A percentile compares a stretch with the other conserved stretches of the same genome.
phyloP scores from a whole-genome alignment of 306 rosid species.

The Chamaecrista fasciculata region DNA sequence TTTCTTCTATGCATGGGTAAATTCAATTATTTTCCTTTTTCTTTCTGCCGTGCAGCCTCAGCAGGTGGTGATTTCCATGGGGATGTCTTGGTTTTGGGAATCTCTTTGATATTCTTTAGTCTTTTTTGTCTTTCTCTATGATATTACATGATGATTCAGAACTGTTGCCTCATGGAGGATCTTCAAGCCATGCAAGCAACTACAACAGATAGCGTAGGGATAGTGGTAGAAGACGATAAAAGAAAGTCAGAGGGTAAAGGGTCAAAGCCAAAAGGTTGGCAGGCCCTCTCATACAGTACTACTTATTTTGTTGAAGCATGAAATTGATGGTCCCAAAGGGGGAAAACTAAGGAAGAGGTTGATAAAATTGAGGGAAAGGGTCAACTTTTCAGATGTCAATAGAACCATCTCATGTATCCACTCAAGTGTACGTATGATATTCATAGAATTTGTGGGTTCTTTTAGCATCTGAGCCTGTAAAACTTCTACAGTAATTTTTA shows the following conservation, averaged over 20 bases:
- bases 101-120: constrained; percentile 26
- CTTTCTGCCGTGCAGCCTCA: constrained; percentile 43
- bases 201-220: constrained; percentile 27
- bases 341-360: constrained; percentile 35
- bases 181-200: constrained; percentile 27
- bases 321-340: constrained; percentile 45
- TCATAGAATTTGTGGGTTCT: constrained; percentile 40
- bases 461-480: constrained; percentile 45
- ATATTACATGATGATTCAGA: constrained; percentile 32
- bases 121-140: constrained; percentile 27
- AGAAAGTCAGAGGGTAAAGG: constrained; percentile 36
- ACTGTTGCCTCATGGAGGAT: constrained; percentile 38
- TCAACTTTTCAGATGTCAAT: constrained; percentile 40
- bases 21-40: neutral
- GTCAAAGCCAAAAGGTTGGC: constrained; percentile 79
- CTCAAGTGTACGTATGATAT: constrained; percentile 34
- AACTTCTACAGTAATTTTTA: neutral
- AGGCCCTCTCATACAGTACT: constrained; percentile 51
- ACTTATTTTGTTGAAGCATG: constrained; percentile 29
- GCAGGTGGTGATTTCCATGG: constrained; percentile 36
- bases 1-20: neutral
- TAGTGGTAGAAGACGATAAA: constrained; percentile 35
- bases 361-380: constrained; percentile 21
- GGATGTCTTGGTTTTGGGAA: constrained; percentile 35
- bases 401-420: constrained; percentile 37